A percentile compares a stretch with the other conserved stretches of the same genome.
phyloP scores from a whole-genome alignment of 2,329 filamentous ascomycete genomes.

The Diaporthe australafricana region DNA sequence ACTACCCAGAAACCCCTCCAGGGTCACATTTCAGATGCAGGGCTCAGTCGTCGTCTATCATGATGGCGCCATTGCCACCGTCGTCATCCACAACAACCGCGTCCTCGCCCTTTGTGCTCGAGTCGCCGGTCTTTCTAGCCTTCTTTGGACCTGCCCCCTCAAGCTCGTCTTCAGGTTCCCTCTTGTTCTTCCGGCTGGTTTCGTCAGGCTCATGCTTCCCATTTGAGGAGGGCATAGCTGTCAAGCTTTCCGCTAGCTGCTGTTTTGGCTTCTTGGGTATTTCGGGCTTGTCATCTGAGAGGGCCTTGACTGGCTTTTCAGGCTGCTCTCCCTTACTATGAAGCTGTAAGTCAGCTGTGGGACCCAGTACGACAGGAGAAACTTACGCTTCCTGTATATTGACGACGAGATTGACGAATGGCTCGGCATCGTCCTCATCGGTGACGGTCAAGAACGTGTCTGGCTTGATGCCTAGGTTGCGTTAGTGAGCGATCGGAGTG shows the following conservation, averaged over 20 bases:
- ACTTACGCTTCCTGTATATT: constrained; percentile 73
- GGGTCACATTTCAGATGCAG: background rate
- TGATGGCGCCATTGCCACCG: constrained; percentile 68
- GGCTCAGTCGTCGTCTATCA: constrained; percentile 73
- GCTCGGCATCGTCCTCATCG: constrained; percentile 81
- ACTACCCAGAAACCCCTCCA: background rate
- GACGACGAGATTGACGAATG: constrained; percentile 84
- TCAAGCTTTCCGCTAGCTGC: constrained; percentile 51
- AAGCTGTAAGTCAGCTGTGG: constrained; percentile 44
- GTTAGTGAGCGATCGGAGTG: constrained; percentile 4
- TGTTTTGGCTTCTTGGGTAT: constrained; percentile 68
- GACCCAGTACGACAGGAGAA: constrained; percentile 10
- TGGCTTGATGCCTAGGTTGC: constrained; percentile 69
- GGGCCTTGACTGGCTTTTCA: constrained; percentile 66
- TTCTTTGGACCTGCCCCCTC: constrained; percentile 59
- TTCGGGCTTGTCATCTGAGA: constrained; percentile 55
- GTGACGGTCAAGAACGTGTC: constrained; percentile 85
- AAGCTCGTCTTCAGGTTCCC: constrained; percentile 56
- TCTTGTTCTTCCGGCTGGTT: constrained; percentile 57
- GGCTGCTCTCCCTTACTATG: constrained; percentile 54
- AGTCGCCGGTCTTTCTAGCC: constrained; percentile 52
- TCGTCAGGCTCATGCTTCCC: constrained; percentile 54
- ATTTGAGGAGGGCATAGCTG: constrained; percentile 53
- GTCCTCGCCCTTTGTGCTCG: constrained; percentile 52
- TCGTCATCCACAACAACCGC: constrained; percentile 63